These are phyloP conservation scores for Moesziomyces globuligerus DNA, from an alignment of 1,284 basidiomycete species.

Conservation along the genomic window DNA sequence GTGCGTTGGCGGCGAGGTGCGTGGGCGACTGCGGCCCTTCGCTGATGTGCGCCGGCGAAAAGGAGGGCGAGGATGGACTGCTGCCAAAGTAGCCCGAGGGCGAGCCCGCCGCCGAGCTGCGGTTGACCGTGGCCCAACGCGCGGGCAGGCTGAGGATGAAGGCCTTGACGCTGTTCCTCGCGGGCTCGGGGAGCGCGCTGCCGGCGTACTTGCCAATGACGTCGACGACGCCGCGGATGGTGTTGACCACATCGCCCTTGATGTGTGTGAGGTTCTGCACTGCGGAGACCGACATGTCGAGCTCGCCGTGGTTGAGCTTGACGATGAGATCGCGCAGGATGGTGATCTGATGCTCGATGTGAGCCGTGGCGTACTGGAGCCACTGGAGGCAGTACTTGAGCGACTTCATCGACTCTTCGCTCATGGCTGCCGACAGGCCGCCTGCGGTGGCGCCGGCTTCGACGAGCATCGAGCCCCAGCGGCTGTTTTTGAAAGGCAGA, in stretches of 20 bases:
- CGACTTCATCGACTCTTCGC: constrained; percentile 87
- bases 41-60: constrained; percentile 53
- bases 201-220: constrained; percentile 88
- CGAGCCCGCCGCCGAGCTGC: constrained; percentile 33
- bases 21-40: constrained; percentile 34
- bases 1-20: constrained; percentile 30
- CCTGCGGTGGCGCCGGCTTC: constrained; percentile 77
- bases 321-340: constrained; percentile 73
- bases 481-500: constrained; percentile 69
- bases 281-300: constrained; percentile 51
- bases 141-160: constrained; percentile 84
- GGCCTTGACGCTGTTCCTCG: constrained; percentile 78
- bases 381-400: constrained; percentile 87
- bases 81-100: constrained; percentile 51
- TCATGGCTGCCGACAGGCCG: constrained; percentile 84
- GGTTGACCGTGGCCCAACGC: constrained; percentile 74
- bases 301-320: constrained; percentile 59
- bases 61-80: constrained; percentile 56
- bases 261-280: constrained; percentile 73
- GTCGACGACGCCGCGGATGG: constrained; percentile 86
- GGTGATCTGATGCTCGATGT: constrained; percentile 86
- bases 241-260: constrained; percentile 83
- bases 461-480: constrained; percentile 83
- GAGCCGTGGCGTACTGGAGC: constrained; percentile 86
- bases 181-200: constrained; percentile 82